These are phyloP conservation scores for Thalia dealbata DNA, from an alignment of 176 grass and related monocot species.

Conservation along the genomic window DNA sequence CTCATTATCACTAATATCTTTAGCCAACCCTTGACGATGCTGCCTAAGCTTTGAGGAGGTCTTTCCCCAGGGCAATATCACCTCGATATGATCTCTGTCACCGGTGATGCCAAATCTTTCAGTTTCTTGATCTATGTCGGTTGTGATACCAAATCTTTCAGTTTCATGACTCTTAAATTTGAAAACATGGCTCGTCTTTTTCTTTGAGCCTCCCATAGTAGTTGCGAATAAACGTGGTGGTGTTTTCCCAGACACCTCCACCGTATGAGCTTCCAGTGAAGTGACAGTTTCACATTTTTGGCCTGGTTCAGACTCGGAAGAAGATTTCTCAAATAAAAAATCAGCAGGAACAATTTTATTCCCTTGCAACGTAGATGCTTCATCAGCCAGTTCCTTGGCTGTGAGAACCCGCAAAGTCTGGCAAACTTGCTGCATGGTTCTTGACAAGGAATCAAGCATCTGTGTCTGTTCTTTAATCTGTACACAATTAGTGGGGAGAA, in stretches of 20 bases:
- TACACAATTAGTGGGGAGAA: constrained; percentile 52
- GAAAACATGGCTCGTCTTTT: neutral
- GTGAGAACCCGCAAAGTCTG: constrained; percentile 64
- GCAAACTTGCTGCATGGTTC: constrained; percentile 56
- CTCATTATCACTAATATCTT: neutral
- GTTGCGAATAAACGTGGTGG: neutral
- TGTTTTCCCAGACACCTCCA: no score
- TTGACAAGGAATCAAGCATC: constrained; percentile 74
- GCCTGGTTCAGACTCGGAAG: neutral
- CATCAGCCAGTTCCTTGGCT: constrained; percentile 61
- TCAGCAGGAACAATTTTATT: constrained; percentile 1
- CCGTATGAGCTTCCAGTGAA: neutral
- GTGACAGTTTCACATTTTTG: neutral
- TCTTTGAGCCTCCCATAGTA: neutral
- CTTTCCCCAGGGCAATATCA: constrained; percentile 1
- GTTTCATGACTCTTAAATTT: constrained; percentile 25
- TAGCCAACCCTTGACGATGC: constrained; percentile 16
- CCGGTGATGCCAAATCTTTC: neutral
- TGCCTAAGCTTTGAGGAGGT: constrained; percentile 1
- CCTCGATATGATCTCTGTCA: neutral
- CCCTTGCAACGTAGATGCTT: constrained; percentile 37
- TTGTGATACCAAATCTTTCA: constrained; percentile 10
- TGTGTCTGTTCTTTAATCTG: constrained; percentile 58
- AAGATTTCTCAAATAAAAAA: neutral
- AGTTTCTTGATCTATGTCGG: neutral